Evolutionary conservation across 2,329 filamentous ascomycete species (phyloP).

Genomic region (Biscogniauxia sp.): DNA sequence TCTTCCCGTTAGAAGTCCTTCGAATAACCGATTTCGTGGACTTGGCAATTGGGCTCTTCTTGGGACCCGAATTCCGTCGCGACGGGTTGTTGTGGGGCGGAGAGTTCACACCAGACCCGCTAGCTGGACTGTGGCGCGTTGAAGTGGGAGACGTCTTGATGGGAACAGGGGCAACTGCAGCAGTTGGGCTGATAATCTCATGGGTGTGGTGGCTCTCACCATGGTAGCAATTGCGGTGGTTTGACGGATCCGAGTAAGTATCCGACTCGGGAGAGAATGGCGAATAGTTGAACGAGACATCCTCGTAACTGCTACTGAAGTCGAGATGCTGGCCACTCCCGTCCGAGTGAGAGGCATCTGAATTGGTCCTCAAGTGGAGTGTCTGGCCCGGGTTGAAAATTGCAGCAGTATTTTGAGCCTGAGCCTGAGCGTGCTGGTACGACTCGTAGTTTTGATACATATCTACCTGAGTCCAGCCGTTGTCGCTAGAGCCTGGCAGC

Average conservation of each 20-base stretch:
- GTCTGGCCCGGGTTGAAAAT: slow-evolving; percentile 94
- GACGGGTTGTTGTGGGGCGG: slow-evolving; percentile 59
- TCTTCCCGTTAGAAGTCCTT: slow-evolving; percentile 74
- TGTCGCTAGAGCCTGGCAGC: slow-evolving; percentile 77
- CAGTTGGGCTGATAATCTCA: slow-evolving; percentile 64
- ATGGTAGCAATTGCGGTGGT: slow-evolving; percentile 61
- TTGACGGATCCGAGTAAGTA: slow-evolving; percentile 60
- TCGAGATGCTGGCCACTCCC: slow-evolving; percentile 60
- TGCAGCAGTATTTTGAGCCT: slow-evolving; percentile 55
- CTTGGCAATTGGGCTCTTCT: slow-evolving; percentile 79
- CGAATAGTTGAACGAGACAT: slow-evolving; percentile 70
- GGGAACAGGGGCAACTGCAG: slow-evolving; percentile 65
- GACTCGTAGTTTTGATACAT: slow-evolving; percentile 70
- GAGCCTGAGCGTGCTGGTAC: slow-evolving; percentile 52
- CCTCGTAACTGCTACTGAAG: slow-evolving; percentile 75
- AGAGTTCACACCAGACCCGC: slow-evolving; percentile 58
- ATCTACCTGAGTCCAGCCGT: slow-evolving; percentile 83
- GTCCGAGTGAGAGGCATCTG: slow-evolving; percentile 78
- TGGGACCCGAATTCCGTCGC: slow-evolving; percentile 67
- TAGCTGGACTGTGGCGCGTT: slow-evolving; percentile 58
- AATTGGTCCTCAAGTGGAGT: slow-evolving; percentile 81
- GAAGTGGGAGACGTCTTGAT: slow-evolving; percentile 62
- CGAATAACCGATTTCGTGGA: slow-evolving; percentile 80
- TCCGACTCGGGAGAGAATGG: slow-evolving; percentile 84
- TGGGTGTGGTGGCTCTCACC: slow-evolving; percentile 52